Evolutionary conservation across 2,329 filamentous ascomycete species (phyloP), one percentile per base, ranked within the genome.

Genomic region (Rhynchosporium secalis): DNA sequence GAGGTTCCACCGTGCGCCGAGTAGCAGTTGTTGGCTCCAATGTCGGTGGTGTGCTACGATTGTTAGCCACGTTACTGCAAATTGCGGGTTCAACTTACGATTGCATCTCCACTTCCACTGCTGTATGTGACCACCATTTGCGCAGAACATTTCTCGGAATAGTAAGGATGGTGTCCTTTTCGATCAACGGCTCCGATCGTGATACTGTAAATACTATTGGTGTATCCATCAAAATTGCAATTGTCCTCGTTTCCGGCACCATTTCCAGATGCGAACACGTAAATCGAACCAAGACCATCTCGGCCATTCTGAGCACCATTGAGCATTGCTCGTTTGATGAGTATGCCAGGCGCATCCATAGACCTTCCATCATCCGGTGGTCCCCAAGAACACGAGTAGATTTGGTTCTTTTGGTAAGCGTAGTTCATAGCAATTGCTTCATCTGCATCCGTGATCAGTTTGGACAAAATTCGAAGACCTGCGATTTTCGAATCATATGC

Each of bases 151-250:
- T 91, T 89, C 76, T 99, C 95, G 0, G 94, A 97, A 76, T 99
- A 99, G 75, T 94, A 95, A 0, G 95, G 93, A 73, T 98, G 94
- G n/a, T 84, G 77, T 45, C 94, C 93, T 68, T 89, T 86, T 63
- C 91, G 84, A 74, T 97, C 93, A 65, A 99, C 89, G 40, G 94
- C 94, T 43, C 95, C 95, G 20, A 99, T 92, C 0, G 93, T 96
- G 70, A 99, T 95, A 75, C 92, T 97, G 81, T 98, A 99, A 71
- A 99, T 99, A 74, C 93, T 97, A 80, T 99, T 99, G 63, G 95
- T 99, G 77, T 99, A 99, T 45, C 95, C 95, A 74, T 99, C 95
- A 75, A 99, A 99, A 75, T 99, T 99, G 83, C 95, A 99, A 77
- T 99, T 98, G 75, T 99, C 95, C 52, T 91, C 93, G 67, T 81